A percentile compares a stretch with the other conserved stretches of the same genome.
Evolutionary conservation across 2,329 filamentous ascomycete species (phyloP).

Genomic region (Geosmithia putterillii): DNA sequence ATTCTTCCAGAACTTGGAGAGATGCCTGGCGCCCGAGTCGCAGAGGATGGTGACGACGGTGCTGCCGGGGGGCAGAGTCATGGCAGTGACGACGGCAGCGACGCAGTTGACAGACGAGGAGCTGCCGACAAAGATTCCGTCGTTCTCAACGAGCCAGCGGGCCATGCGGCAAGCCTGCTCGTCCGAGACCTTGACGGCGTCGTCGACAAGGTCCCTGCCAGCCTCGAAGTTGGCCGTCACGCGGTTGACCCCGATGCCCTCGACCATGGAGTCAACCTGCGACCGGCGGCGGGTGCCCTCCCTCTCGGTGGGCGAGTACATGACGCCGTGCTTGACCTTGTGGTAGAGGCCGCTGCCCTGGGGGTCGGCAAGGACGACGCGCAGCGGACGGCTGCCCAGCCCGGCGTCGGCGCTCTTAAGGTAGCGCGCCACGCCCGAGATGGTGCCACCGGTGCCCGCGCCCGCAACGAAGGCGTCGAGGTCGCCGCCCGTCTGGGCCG

Average conservation of each 20-base stretch:
- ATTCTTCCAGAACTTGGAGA: slow-evolving; percentile 76
- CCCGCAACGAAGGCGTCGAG: slow-evolving; percentile 87
- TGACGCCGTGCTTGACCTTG: slow-evolving; percentile 82
- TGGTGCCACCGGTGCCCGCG: slow-evolving; percentile 87
- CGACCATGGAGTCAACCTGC: slow-evolving; percentile 92
- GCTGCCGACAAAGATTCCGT: slow-evolving; percentile 89
- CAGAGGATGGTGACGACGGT: slow-evolving; percentile 74
- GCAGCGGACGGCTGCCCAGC: slow-evolving; percentile 43
- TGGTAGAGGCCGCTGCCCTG: slow-evolving; percentile 92
- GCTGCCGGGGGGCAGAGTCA: slow-evolving; percentile 47
- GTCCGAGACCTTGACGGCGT: slow-evolving; percentile 81
- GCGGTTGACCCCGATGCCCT: slow-evolving; percentile 90
- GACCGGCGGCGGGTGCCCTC: slow-evolving; percentile 82
- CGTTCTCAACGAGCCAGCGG: slow-evolving; percentile 89
- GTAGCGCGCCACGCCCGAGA: slow-evolving; percentile 74
- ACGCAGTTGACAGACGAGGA: slow-evolving; percentile 96
- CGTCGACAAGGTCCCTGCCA: slow-evolving; percentile 75
- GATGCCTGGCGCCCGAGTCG: slow-evolving; percentile 69
- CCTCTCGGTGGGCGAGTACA: slow-evolving; percentile 81
- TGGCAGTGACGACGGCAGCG: slow-evolving; percentile 58
- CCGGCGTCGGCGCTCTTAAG: slow-evolving; percentile 59
- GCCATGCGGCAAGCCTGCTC: slow-evolving; percentile 87
- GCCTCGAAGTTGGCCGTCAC: slow-evolving; percentile 89
- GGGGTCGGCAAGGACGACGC: slow-evolving; percentile 80
- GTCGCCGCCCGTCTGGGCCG: slow-evolving; percentile 57